Evolutionary conservation across 768 basidiomycete genomes (phyloP).

Genomic region (Filobasidium floriforme): DNA sequence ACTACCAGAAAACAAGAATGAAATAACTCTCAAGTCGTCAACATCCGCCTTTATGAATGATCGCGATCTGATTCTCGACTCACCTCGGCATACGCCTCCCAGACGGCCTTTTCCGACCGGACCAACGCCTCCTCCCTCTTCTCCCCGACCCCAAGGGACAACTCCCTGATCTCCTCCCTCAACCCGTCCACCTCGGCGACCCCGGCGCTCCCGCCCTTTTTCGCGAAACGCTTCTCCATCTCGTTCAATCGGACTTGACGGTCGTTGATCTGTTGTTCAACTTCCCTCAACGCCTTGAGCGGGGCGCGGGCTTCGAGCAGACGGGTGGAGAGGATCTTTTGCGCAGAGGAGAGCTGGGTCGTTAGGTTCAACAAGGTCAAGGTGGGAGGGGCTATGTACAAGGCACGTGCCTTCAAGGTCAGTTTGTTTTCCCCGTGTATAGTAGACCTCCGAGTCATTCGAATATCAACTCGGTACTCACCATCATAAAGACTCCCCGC

Average conservation of each 20-base stretch:
- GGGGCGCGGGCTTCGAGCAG: conserved; percentile 19
- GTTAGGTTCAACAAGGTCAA: conserved; percentile 21
- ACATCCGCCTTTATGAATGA: background rate
- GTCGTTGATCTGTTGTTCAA: conserved; percentile 19
- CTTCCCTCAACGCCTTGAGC: conserved; percentile 20
- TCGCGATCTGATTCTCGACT: background rate
- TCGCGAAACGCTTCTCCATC: background rate
- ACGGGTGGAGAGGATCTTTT: conserved; percentile 21
- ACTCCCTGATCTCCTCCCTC: conserved; percentile 17
- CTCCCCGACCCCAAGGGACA: conserved; percentile 12
- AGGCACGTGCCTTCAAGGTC: background rate
- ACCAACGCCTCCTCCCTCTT: conserved; percentile 21
- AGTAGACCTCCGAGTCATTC: too few species aligned
- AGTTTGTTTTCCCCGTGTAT: too few species aligned
- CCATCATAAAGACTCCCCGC: conserved; percentile 1
- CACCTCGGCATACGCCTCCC: conserved; percentile 23
- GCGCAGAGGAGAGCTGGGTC: conserved; percentile 16
- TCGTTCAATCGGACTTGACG: conserved; percentile 4
- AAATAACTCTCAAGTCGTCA: background rate
- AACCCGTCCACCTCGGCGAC: conserved; percentile 7
- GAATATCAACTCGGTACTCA: background rate
- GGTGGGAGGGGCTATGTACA: conserved; percentile 14
- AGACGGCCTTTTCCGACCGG: conserved; percentile 11
- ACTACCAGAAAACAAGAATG: conserved; percentile 1
- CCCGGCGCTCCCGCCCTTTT: background rate